phyloP scores from a whole-genome alignment of 129 eudicot species.

The Pulicaria dysenterica region DNA sequence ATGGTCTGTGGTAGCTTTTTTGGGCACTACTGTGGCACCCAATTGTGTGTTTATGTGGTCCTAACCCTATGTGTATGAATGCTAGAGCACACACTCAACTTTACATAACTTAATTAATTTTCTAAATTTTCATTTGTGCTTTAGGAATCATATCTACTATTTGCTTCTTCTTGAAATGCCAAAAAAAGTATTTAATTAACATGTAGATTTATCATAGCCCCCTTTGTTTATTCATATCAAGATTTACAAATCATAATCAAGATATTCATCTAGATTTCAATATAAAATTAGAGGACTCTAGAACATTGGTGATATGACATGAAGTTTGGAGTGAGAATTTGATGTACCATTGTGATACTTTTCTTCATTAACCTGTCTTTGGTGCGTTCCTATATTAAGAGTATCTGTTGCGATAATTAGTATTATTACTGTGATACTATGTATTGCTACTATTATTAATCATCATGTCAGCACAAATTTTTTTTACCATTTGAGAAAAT shows the following conservation, averaged over 20 bases:
- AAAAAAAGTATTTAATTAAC: conserved; percentile 26
- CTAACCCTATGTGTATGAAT: conserved; percentile 32
- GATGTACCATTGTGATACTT: too few relatives aligned
- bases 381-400: too few relatives aligned
- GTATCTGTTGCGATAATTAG: too few relatives aligned
- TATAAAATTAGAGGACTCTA: conserved; percentile 13
- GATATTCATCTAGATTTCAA: background rate
- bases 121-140: conserved; percentile 20
- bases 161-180: conserved; percentile 42
- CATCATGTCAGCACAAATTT: too few relatives aligned
- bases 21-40: conserved; percentile 43
- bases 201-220: conserved; percentile 7
- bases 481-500: too few relatives aligned
- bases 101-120: background rate
- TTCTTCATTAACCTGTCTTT: too few relatives aligned
- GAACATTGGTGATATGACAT: background rate
- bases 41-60: conserved; percentile 39
- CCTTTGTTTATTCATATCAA: conserved; percentile 27
- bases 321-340: too few relatives aligned
- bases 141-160: conserved; percentile 36
- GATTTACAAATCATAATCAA: conserved; percentile 32
- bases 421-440: too few relatives aligned
- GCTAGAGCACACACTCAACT: conserved; percentile 2
- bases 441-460: too few relatives aligned
- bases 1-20: conserved; percentile 52